phyloP scores from a whole-genome alignment of 2,329 filamentous ascomycete genomes.

The Penicillium palitans region DNA sequence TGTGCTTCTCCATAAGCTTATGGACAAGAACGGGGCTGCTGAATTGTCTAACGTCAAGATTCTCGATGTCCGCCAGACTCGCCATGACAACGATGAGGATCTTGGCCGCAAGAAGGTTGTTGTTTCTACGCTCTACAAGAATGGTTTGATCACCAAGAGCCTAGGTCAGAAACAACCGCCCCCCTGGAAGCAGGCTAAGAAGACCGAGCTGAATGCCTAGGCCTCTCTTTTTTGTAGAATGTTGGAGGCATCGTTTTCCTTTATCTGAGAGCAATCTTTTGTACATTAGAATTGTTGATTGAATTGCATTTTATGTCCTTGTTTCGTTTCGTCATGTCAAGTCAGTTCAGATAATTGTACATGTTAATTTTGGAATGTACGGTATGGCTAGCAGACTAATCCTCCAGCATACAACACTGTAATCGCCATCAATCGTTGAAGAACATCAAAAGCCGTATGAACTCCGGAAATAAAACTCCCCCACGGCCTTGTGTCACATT shows the following conservation, averaged over 20 bases:
- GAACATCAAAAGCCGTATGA: not conserved
- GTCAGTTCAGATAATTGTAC: not conserved
- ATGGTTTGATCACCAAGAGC: slow-evolving; percentile 57
- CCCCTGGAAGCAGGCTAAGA: not conserved
- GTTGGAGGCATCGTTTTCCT: not conserved
- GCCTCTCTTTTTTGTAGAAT: slow-evolving; percentile 7
- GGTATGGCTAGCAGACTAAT: not conserved
- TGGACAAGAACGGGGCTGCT: slow-evolving; percentile 52
- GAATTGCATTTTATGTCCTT: slow-evolving; percentile 11
- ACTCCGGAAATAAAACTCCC: slow-evolving; percentile 4
- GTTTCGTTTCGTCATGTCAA: not conserved
- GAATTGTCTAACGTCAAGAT: slow-evolving; percentile 68
- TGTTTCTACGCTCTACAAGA: slow-evolving; percentile 64
- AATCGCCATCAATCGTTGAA: not conserved
- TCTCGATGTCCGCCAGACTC: slow-evolving; percentile 63
- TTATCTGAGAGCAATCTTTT: slow-evolving; percentile 22
- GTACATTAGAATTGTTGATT: slow-evolving; percentile 27
- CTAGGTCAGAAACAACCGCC: slow-evolving; percentile 2
- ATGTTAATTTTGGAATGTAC: slow-evolving; percentile 4
- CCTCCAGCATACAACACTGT: not conserved
- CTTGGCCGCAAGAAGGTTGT: slow-evolving; percentile 79
- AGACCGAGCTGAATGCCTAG: slow-evolving; percentile 6
- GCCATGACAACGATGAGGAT: slow-evolving; percentile 69
- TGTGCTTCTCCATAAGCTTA: slow-evolving; percentile 51
- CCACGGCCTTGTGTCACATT: too few relatives aligned